Base-by-base conservation (phyloP, 805 yeast species). In the Wickerhamomyces hampshirensis region DNA sequence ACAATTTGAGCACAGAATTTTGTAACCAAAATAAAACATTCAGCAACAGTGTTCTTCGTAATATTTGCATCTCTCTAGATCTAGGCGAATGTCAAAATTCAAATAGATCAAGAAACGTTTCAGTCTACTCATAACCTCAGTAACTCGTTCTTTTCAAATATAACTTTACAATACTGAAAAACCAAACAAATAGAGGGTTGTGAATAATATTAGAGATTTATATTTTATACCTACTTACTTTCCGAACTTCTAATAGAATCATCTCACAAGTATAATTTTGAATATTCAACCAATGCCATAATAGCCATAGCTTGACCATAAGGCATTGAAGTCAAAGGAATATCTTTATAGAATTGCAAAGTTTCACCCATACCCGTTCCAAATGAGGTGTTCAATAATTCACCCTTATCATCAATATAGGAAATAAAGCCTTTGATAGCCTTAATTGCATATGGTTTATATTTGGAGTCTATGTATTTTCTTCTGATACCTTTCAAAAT, bases 301-400 rank as follows among this genome's bases (percentile, higher is more conserved):
- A 39, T 39, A 6, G 43, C 43, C 43, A 39, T 39, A 7, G 43
- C 43, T 30, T 39, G 43, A 18, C 43, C 43, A 18, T 35, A 39
- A 29, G 43, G 43, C 43, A 39, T 39, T 11, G 43, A 39, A 18
- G 43, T 39, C 15, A 39, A 39, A 4, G 43, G 43, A 5, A 39
- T 39, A 15, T 39, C 43, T 26, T 32, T 39, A 21, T 39, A 39
- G 21, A 39, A 39, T 18, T 39, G 43, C 18, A 39, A 27, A 14
- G 34, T 19, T 26, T 39, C 43, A 21, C 43, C 43, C 43, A 39
- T 39, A 19, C 43, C 43, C 13, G 43, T 39, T 14, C 43, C 43
- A 18, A 39, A 39, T 4, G 43, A 39, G 1, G 43, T 39, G 16
- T 39, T 39, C n/a, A 39, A 23, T 8, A 39, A n/a, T 13, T 39